Base-by-base conservation (phyloP, 129 eudicot genomes). In the Oenanthe sinensis region DNA sequence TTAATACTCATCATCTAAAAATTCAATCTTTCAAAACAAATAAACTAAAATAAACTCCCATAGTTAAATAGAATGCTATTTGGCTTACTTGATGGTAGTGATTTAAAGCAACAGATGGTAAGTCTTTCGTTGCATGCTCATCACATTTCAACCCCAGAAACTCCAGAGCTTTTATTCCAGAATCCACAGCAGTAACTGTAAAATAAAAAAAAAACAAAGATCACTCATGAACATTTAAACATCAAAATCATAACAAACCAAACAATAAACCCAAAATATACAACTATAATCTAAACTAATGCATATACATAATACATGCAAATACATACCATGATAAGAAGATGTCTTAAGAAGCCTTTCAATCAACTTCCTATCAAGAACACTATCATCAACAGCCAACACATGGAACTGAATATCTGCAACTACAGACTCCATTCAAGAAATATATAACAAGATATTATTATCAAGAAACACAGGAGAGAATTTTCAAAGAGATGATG, bases 181-280 rank as follows among this genome's bases (percentile, higher is more conserved):
- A 91, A 85, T 89, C 94, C 68, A 91, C 92, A 75, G 85, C 91
- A 82, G 97, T 91, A 80, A 91, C 97, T 91, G 88, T 50, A 79
- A 75, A 36, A 22, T 77, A 74, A 36, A 22, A 82, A 7, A 65
- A 3, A 68, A 30, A 67, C 67, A 58, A 6, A 22, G 8, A 60
- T 1, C 0, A 26, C 16, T 45, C 46, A 81, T 37, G 8, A 28
- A 45, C 45, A 77, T 78, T 63, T 54, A 75, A 14, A 37, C 48
- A 77, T 42, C 17, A 54, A 47, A 72, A 39, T 40, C 75, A 39
- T 16, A 17, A 36, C n/a, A 47, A 76, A 74, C 33, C 42, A 70
- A 13, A 9, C 50, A 3, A 62, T 39, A 33, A 43, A 79, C 0
- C 7, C 22, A 37, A 76, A 70, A 47, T 36, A 8, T 33, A 6